Conservation (phyloP, 768 basidiomycete species). For the Mycena haematopus region DNA sequence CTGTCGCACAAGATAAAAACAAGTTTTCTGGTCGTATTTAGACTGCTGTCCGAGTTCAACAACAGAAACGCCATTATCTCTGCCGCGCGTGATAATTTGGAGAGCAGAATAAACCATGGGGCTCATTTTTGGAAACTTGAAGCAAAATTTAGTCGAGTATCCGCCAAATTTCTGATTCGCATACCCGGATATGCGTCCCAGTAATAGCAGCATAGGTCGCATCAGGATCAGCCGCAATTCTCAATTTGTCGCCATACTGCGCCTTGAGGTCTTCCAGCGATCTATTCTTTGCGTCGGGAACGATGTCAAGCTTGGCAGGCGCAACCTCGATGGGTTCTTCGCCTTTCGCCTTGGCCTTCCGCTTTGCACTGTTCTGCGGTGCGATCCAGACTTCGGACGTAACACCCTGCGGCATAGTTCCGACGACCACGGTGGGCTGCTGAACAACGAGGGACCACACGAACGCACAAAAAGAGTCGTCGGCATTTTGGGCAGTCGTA, state of each 20-base stretch:
- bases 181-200: constrained; percentile 82
- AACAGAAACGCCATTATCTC: constrained; percentile 79
- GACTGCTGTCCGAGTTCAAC: constrained; percentile 79
- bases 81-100: constrained; percentile 82
- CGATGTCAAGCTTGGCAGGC: constrained; percentile 54
- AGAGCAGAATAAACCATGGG: constrained; percentile 86
- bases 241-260: constrained; percentile 65
- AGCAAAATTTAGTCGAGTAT: constrained; percentile 16
- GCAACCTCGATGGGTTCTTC: constrained; percentile 51
- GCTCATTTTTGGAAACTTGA: constrained; percentile 78
- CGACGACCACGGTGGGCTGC: constrained; percentile 79
- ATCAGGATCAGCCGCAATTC: constrained; percentile 79
- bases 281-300: constrained; percentile 61
- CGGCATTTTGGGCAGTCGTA: constrained; percentile 60
- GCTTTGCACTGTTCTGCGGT: constrained; percentile 70
- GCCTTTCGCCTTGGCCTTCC: constrained; percentile 66
- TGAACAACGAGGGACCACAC: constrained; percentile 83
- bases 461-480: constrained; percentile 79
- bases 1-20: constrained; percentile 84
- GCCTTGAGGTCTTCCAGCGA: constrained; percentile 62
- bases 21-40: constrained; percentile 88
- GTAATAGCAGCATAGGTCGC: constrained; percentile 81
- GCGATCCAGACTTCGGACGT: constrained; percentile 79
- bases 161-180: constrained; percentile 32
- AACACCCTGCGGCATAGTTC: constrained; percentile 63